These are phyloP conservation scores for Diaporthe aspalathi DNA, from an alignment of 2,329 filamentous ascomycete genomes.

Conservation along the genomic window DNA sequence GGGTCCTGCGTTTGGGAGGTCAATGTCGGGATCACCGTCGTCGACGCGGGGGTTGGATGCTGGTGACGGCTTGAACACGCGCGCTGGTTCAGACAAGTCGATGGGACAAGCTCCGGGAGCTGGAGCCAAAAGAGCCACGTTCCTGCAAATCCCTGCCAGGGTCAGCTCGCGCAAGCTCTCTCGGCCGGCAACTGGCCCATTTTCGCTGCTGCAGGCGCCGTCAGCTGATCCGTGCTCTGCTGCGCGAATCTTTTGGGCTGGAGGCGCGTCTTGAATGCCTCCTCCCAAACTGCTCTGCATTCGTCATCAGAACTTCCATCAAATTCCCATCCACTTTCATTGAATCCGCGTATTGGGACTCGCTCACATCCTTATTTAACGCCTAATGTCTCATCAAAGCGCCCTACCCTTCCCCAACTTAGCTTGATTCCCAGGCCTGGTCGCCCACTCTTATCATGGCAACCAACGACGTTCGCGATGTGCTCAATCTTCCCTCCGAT, in stretches of 20 bases:
- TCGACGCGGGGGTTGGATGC: slow-evolving; percentile 10
- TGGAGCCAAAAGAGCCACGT: slow-evolving; percentile 32
- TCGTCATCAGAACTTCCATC: slow-evolving; percentile 18
- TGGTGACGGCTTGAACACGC: slow-evolving; percentile 23
- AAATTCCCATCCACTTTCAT: slow-evolving; percentile 14
- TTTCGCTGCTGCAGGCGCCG: background rate
- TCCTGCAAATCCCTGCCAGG: slow-evolving; percentile 32
- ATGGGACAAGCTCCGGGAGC: background rate
- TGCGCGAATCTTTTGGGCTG: background rate
- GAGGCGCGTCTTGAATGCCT: slow-evolving; percentile 23
- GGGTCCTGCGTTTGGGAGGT: background rate
- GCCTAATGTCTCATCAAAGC: background rate
- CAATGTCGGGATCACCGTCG: background rate
- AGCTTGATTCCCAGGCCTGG: slow-evolving; percentile 11
- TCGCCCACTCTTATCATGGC: slow-evolving; percentile 65
- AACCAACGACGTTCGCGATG: slow-evolving; percentile 86
- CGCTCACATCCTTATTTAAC: background rate
- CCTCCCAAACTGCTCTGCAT: slow-evolving; percentile 19
- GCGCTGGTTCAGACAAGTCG: background rate
- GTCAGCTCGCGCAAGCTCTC: slow-evolving; percentile 27
- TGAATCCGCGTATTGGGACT: background rate
- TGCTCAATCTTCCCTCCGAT: slow-evolving; percentile 81
- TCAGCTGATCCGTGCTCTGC: background rate
- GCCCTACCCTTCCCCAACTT: background rate
- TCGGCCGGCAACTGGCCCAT: slow-evolving; percentile 13